These are phyloP conservation scores for Parachlorella kessleri DNA, from an alignment of 139 green algal genomes.

Conservation along the genomic window DNA sequence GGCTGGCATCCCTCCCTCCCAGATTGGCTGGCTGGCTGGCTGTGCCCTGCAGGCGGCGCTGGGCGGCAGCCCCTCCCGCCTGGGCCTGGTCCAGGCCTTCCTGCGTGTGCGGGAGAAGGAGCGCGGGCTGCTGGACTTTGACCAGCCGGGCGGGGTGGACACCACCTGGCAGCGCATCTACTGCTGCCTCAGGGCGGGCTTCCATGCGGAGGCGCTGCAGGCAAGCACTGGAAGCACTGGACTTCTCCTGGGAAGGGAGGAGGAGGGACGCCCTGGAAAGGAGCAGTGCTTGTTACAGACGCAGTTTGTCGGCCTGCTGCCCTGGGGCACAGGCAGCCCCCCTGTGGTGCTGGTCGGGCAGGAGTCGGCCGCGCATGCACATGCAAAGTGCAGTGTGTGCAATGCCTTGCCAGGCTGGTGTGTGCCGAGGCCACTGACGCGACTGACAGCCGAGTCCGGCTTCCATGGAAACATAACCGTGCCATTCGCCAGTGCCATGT, in stretches of 20 bases:
- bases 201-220: slow-evolving; percentile 55
- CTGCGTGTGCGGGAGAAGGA: slow-evolving; percentile 62
- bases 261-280: background rate
- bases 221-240: slow-evolving; percentile 31
- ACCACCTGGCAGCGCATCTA: slow-evolving; percentile 80
- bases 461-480: no score
- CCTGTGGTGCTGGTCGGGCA: no score
- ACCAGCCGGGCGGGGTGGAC: slow-evolving; percentile 69
- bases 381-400: no score
- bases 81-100: slow-evolving; percentile 70
- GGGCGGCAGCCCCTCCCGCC: slow-evolving; percentile 60
- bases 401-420: no score
- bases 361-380: no score
- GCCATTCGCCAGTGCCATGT: no score
- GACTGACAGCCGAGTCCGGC: no score
- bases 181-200: slow-evolving; percentile 71
- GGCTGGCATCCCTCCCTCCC: background rate
- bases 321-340: no score
- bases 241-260: slow-evolving; percentile 1
- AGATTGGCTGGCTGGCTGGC: background rate
- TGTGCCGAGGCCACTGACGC: no score
- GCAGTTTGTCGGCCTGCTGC: slow-evolving; percentile 27
- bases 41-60: slow-evolving; percentile 26
- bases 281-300: background rate
- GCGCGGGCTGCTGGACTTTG: slow-evolving; percentile 72